Evolutionary conservation across 345 rosid species (phyloP).

Genomic region (Chamaenerion angustifolium): DNA sequence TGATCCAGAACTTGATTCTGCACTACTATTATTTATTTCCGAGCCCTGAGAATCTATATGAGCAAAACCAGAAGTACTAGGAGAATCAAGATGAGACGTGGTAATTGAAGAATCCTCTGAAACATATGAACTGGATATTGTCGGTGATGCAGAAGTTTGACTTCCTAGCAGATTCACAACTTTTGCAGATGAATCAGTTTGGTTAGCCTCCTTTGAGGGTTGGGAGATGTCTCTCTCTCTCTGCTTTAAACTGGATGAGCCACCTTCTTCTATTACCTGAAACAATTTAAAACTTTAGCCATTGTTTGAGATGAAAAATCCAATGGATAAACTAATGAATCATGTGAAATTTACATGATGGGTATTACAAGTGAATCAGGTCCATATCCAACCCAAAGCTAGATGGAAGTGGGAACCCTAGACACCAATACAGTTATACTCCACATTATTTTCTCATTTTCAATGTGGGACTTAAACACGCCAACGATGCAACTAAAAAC

Average conservation of each 20-base stretch:
- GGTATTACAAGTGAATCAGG: no score
- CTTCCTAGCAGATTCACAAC: constrained; percentile 22
- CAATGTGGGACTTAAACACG: no score
- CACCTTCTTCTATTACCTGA: constrained; percentile 18
- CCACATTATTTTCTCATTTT: no score
- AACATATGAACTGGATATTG: constrained; percentile 20
- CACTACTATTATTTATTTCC: constrained; percentile 34
- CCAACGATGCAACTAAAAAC: no score
- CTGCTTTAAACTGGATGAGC: constrained; percentile 8
- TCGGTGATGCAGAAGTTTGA: constrained; percentile 22
- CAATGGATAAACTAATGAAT: no score
- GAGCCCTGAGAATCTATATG: constrained; percentile 11
- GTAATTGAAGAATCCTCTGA: constrained; percentile 19
- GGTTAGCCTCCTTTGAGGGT: constrained; percentile 14
- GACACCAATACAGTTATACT: no score
- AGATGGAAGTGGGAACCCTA: no score
- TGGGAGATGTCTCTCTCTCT: constrained; percentile 22
- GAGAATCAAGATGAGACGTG: constrained; percentile 16
- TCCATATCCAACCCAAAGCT: no score
- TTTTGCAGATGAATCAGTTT: constrained; percentile 21
- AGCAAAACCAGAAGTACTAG: constrained; percentile 15
- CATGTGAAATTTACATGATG: no score
- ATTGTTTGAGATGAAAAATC: no score
- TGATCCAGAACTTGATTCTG: constrained; percentile 54
- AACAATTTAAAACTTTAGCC: neutral